phyloP scores from a whole-genome alignment of 2,329 filamentous ascomycete genomes.

The Sclerotinia spermophila region DNA sequence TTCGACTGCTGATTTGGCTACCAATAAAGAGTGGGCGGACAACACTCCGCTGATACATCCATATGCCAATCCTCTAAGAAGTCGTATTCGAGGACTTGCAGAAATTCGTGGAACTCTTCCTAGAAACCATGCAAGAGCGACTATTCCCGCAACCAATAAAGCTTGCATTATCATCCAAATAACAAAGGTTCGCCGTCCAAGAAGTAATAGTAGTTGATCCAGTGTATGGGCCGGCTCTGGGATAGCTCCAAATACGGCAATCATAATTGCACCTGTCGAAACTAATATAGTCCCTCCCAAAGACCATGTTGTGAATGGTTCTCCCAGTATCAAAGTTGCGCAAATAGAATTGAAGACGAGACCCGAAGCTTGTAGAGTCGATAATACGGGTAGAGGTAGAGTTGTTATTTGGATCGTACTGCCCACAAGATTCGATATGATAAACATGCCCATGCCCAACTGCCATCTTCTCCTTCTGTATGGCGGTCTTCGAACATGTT shows the following conservation, averaged over 20 bases:
- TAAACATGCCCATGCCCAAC: slow-evolving; percentile 95
- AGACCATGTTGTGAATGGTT: slow-evolving; percentile 94
- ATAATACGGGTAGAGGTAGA: slow-evolving; percentile 87
- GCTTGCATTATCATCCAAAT: slow-evolving; percentile 84
- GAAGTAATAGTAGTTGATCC: slow-evolving; percentile 71
- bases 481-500: slow-evolving; percentile 77
- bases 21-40: slow-evolving; percentile 86
- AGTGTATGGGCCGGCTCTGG: slow-evolving; percentile 88
- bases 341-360: slow-evolving; percentile 98
- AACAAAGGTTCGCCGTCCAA: slow-evolving; percentile 72
- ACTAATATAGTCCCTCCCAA: slow-evolving; percentile 85
- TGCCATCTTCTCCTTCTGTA: slow-evolving; percentile 93
- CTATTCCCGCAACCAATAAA: slow-evolving; percentile 66
- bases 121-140: slow-evolving; percentile 58
- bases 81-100: slow-evolving; percentile 63
- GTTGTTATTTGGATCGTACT: slow-evolving; percentile 98
- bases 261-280: slow-evolving; percentile 81
- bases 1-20: slow-evolving; percentile 96
- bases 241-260: slow-evolving; percentile 91
- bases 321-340: slow-evolving; percentile 85
- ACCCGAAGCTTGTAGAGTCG: slow-evolving; percentile 90
- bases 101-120: slow-evolving; percentile 51
- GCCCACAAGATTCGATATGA: slow-evolving; percentile 88
- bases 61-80: slow-evolving; percentile 80
- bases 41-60: slow-evolving; percentile 88